Conservation (phyloP, 805 yeast species). For the Ogataea degrootiae region DNA sequence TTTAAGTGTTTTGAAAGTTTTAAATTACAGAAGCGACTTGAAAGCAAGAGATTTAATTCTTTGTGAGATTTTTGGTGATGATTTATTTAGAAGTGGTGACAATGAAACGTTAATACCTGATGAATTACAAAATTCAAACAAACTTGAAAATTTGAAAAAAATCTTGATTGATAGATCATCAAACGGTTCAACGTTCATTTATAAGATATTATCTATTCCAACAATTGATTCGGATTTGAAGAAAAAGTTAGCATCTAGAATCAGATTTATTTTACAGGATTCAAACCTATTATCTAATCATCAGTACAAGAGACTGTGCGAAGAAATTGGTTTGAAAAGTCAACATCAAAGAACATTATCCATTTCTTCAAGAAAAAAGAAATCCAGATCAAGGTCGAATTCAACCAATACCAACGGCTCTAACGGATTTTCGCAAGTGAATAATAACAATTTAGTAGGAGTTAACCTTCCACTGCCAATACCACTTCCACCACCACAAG, state of each 20-base stretch:
- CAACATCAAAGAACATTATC: conserved; percentile 20
- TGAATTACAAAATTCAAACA: conserved; percentile 17
- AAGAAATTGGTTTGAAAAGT: conserved; percentile 73
- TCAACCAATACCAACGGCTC: conserved; percentile 17
- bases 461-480: conserved; percentile 28
- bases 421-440: neutral
- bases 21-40: conserved; percentile 63
- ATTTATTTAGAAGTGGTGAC: conserved; percentile 18
- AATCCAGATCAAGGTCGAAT: conserved; percentile 24
- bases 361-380: conserved; percentile 20
- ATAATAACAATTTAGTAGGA: conserved; percentile 13
- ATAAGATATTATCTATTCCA: conserved; percentile 74
- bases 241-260: conserved; percentile 53
- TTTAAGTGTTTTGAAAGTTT: conserved; percentile 71
- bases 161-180: conserved; percentile 57
- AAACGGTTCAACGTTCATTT: conserved; percentile 73
- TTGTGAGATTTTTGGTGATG: conserved; percentile 58
- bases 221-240: conserved; percentile 53
- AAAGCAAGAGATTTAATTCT: conserved; percentile 58
- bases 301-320: conserved; percentile 80
- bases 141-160: conserved; percentile 30
- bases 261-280: conserved; percentile 58
- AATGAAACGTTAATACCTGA: conserved; percentile 1
- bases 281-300: conserved; percentile 52
- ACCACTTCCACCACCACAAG: conserved; percentile 14